A percentile compares a stretch with the other conserved stretches of the same genome.
Conservation (phyloP, 495 filamentous ascomycete species). For the Penicillium coprophilum region DNA sequence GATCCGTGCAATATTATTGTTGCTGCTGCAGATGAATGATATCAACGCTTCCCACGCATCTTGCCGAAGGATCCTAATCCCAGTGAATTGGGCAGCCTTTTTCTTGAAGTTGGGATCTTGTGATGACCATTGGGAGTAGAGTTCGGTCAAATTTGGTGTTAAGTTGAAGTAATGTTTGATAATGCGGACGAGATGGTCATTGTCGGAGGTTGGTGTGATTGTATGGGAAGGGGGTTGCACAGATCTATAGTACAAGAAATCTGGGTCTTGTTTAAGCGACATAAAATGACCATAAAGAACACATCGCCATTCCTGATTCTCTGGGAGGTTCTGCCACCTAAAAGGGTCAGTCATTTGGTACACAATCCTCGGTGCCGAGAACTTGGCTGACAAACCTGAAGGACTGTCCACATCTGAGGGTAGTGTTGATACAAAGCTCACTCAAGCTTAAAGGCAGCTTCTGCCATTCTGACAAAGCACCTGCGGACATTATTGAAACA, state of each 20-base stretch:
- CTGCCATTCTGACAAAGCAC: constrained; percentile 63
- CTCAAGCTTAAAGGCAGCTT: constrained; percentile 75
- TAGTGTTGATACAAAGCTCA: constrained; percentile 89
- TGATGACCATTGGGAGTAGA: constrained; percentile 86
- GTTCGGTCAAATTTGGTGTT: constrained; percentile 61
- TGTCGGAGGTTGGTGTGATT: constrained; percentile 12
- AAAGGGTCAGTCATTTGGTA: constrained; percentile 13
- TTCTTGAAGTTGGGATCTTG: constrained; percentile 87
- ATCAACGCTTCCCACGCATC: constrained; percentile 95
- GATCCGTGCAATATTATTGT: constrained; percentile 96
- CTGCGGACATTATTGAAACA: constrained; percentile 25
- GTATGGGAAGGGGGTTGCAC: constrained; percentile 2
- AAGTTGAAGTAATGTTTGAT: constrained; percentile 83
- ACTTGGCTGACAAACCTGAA: constrained; percentile 56
- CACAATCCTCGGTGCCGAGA: neutral
- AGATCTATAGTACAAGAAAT: constrained; percentile 75
- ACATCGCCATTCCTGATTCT: constrained; percentile 84
- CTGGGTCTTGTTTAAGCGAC: constrained; percentile 78
- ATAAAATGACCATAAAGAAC: constrained; percentile 82
- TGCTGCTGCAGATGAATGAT: constrained; percentile 96
- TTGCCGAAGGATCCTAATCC: constrained; percentile 91
- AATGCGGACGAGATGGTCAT: constrained; percentile 66
- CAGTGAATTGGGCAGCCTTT: constrained; percentile 82
- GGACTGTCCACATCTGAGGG: constrained; percentile 85
- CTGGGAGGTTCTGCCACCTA: constrained; percentile 78